Evolutionary conservation across 2,329 filamentous ascomycete genomes (phyloP), one percentile per base, ranked within the genome.

Genomic region (Ilyonectria mors-panacis): DNA sequence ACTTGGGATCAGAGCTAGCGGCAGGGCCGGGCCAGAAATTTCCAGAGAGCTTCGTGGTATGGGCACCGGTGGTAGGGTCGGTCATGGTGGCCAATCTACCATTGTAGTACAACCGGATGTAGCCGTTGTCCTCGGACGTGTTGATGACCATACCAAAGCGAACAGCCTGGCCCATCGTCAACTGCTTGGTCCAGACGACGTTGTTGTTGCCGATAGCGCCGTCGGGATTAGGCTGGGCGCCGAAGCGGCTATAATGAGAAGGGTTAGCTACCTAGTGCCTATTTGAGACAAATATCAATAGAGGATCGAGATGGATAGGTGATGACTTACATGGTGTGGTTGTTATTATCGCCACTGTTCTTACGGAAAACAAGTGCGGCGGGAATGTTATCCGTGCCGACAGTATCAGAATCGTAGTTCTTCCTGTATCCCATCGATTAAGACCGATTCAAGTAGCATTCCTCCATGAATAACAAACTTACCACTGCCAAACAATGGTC

Each of bases 1-100:
- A 63, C 44, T 63, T 63, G 4, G 60, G 60, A 35, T 63, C 60
- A 2, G 53, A 57, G 13, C 51, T 63, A 15, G 26, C 8, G 12
- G n/a, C 42, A 1, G 60, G 60, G 4, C 60, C 60, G 3, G 60
- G 60, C 53, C 60, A 63, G n/a, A 56, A 57, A 42, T 63, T 63
- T 0, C 51, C 60, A 1, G 44, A 3, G 23, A 63, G 23, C 44
- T 51, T 47, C 12, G 30, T 42, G 6, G 30, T 42, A 13, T 39
- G 19, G 1, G 26, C 8, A 13, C 42, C 59, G 0, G 59, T 48
- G 28, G 19, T 6, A 12, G 28, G n/a, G 15, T 48, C 50, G 2
- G 15, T 23, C 30, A 62, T 5, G 2, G 39, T 37, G 6, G 4
- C 50, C 15, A 30, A 26, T 8, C 55, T 21, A 2, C 59, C 59